Evolutionary conservation across 768 basidiomycete genomes (phyloP), one percentile per base, ranked within the genome.

Genomic region (Mycena capillaripes): DNA sequence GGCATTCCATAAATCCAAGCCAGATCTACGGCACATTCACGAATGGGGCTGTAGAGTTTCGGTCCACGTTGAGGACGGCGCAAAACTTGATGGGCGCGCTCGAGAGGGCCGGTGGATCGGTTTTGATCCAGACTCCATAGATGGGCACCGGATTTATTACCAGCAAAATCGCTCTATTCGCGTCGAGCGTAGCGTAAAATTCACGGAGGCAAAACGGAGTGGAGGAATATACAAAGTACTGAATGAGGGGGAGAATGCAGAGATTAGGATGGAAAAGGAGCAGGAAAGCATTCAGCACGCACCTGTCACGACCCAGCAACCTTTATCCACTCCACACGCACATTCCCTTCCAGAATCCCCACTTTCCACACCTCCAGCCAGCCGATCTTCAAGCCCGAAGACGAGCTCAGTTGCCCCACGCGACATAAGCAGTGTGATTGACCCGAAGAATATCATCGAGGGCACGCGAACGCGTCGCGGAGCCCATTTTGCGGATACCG

Each of bases 31-130:
- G 0, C 52, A 75, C 12, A 40, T 85, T 0, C 75, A 74, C 1
- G 78, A 80, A 36, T 87, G 81, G 79, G 84, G 84, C 10, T 75
- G 76, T n/a, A 77, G 79, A 55, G 78, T 81, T 0, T 83, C 76
- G 75, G 84, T 85, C 5, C 66, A 76, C 19, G 59, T 81, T 2
- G 76, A 80, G n/a, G 72, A 70, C 8, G 78, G 76, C 2, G 68
- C 69, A 25, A 85, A 82, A 50, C 57, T 69, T n/a, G 58, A 34
- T 3, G 58, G 58, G 42, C 58, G 68, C 32, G 68, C 68, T 3
- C 58, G 52, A 14, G 59, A 62, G 25, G 68, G 68, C 16, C 44
- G 68, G 7, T 69, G 68, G 68, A 14, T 69, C 14, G 68, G 68
- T 16, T 38, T 44, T 4, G 60, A 61, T 25, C 4, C 9, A 30